A percentile compares a stretch with the other conserved stretches of the same genome.
Evolutionary conservation across 2,329 filamentous ascomycete species (phyloP).

Genomic region (Trichoderma asperellum): DNA sequence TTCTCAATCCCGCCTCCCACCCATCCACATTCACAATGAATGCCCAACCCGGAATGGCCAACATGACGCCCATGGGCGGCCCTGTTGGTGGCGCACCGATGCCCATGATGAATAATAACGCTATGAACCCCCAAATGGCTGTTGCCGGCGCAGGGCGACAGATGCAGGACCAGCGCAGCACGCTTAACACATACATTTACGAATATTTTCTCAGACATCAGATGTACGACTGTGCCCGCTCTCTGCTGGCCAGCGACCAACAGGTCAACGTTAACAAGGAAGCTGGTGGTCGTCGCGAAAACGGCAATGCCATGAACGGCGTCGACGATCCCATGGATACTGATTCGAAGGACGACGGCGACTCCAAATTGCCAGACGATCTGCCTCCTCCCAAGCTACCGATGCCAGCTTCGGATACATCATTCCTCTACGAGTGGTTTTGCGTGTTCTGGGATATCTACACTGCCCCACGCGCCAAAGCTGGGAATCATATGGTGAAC

Average conservation of each 20-base stretch:
- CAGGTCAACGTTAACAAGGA: constrained; percentile 70
- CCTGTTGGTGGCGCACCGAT: constrained; percentile 64
- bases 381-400: constrained; percentile 75
- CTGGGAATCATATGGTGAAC: constrained; percentile 64
- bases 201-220: constrained; percentile 87
- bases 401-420: constrained; percentile 67
- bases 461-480: constrained; percentile 75
- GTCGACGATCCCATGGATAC: constrained; percentile 78
- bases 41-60: constrained; percentile 66
- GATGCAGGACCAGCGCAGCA: constrained; percentile 54
- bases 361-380: constrained; percentile 75
- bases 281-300: constrained; percentile 68
- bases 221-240: constrained; percentile 81
- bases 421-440: constrained; percentile 98
- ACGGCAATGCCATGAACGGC: constrained; percentile 70
- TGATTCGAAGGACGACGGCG: constrained; percentile 78
- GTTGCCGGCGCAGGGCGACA: constrained; percentile 42
- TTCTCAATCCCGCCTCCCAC: constrained; percentile 31
- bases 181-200: constrained; percentile 87
- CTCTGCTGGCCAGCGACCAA: constrained; percentile 68
- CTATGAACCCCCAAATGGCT: constrained; percentile 41
- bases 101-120: constrained; percentile 69
- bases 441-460: constrained; percentile 97
- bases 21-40: constrained; percentile 70
- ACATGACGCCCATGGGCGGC: constrained; percentile 70